Conservation (phyloP, 1,284 basidiomycete species). For the Singerocomus rubriflavus region DNA sequence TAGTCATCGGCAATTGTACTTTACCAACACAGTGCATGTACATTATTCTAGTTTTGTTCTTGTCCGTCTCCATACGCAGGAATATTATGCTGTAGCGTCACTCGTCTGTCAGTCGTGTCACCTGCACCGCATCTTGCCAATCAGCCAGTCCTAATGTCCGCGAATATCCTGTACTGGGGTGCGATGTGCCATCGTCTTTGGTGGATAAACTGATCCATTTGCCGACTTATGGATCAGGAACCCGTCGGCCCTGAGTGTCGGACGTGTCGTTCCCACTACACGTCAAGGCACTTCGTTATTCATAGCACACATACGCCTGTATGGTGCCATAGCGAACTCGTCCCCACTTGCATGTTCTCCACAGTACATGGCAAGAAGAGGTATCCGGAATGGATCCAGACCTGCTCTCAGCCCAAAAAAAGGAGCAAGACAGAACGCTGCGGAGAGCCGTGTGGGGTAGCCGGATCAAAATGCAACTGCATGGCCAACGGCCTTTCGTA, state of each 20-base stretch:
- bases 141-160: not conserved
- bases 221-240: slow-evolving; percentile 52
- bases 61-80: not conserved
- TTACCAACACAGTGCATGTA: slow-evolving; percentile 8
- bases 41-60: not conserved
- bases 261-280: slow-evolving; percentile 60
- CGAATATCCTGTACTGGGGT: too few species aligned
- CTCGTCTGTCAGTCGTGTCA: not conserved
- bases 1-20: slow-evolving; percentile 15
- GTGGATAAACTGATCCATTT: slow-evolving; percentile 31
- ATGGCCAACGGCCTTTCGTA: slow-evolving; percentile 27
- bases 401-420: slow-evolving; percentile 17
- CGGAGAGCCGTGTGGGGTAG: slow-evolving; percentile 17
- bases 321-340: slow-evolving; percentile 28
- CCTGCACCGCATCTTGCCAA: slow-evolving; percentile 9
- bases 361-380: slow-evolving; percentile 39
- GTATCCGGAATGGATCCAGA: slow-evolving; percentile 34
- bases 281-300: not conserved
- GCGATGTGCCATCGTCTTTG: not conserved
- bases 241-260: slow-evolving; percentile 56
- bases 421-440: too few species aligned
- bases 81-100: not conserved
- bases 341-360: slow-evolving; percentile 37
- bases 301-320: not conserved
- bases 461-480: slow-evolving; percentile 31